Evolutionary conservation across 495 filamentous ascomycete genomes (phyloP).

Genomic region (Neohortaea acidophila): DNA sequence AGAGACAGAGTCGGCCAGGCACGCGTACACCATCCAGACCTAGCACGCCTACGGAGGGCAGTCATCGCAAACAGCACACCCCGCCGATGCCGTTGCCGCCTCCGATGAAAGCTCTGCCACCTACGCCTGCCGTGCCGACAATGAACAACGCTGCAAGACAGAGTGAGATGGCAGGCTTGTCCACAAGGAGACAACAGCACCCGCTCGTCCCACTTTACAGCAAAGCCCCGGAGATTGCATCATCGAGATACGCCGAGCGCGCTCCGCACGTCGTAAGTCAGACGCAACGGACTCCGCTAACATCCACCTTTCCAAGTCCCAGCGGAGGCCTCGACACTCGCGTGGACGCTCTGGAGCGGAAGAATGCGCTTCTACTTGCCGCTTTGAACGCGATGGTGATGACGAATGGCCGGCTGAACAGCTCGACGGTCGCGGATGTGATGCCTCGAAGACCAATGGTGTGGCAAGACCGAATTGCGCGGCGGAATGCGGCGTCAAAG

Average conservation of each 20-base stretch:
- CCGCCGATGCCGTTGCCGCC: conserved; percentile 14
- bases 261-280: conserved; percentile 8
- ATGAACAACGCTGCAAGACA: conserved; percentile 14
- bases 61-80: conserved; percentile 4
- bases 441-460: conserved; percentile 1
- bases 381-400: conserved; percentile 22
- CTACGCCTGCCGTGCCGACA: conserved; percentile 15
- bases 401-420: conserved; percentile 17
- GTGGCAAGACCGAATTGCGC: conserved; percentile 14
- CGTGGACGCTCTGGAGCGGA: conserved; percentile 19
- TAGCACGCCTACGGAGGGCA: not conserved
- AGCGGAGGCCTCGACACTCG: conserved; percentile 19
- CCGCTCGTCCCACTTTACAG: not conserved
- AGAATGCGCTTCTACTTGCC: conserved; percentile 22
- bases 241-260: not conserved
- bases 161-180: conserved; percentile 2
- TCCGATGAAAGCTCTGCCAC: conserved; percentile 13
- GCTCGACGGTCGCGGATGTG: not conserved
- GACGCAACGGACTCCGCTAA: conserved; percentile 1
- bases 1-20: conserved; percentile 7
- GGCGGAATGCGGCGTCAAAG: conserved; percentile 10
- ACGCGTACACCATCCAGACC: not conserved
- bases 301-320: not conserved
- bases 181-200: conserved; percentile 2
- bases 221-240: not conserved